These are phyloP conservation scores for Ophiostoma ulmi DNA, from an alignment of 2,329 filamentous ascomycete genomes.

Conservation along the genomic window DNA sequence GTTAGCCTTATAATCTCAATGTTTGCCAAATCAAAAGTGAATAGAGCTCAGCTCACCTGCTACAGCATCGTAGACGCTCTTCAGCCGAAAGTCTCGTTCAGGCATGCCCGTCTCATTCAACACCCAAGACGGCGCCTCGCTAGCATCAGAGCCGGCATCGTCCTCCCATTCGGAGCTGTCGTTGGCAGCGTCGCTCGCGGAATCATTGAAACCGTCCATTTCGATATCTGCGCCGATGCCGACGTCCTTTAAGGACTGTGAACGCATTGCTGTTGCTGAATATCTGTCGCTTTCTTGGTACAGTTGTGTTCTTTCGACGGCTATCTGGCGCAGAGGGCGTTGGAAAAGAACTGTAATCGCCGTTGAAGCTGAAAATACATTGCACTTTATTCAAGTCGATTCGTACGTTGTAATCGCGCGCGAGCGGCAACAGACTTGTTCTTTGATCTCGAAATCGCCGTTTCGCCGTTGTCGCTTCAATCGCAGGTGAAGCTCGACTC, in stretches of 20 bases:
- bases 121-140: neutral
- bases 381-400: neutral
- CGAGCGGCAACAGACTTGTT: neutral
- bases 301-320: neutral
- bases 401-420: neutral
- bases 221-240: neutral
- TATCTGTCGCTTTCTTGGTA: neutral
- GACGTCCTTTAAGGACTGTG: neutral
- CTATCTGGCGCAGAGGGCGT: constrained; percentile 19
- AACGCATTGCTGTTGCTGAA: neutral
- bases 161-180: neutral
- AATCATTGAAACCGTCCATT: neutral
- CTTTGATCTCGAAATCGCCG: neutral
- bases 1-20: neutral
- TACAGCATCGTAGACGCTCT: constrained; percentile 67
- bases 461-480: neutral
- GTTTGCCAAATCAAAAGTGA: neutral
- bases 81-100: constrained; percentile 31
- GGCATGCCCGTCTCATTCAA: neutral
- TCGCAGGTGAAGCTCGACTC: neutral
- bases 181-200: neutral
- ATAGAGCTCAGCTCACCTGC: constrained; percentile 47
- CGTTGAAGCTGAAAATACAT: constrained; percentile 12
- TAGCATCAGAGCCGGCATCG: neutral
- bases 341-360: constrained; percentile 13